Conservation (phyloP, 1,139 yeast genomes). For the Candida dubliniensis region DNA sequence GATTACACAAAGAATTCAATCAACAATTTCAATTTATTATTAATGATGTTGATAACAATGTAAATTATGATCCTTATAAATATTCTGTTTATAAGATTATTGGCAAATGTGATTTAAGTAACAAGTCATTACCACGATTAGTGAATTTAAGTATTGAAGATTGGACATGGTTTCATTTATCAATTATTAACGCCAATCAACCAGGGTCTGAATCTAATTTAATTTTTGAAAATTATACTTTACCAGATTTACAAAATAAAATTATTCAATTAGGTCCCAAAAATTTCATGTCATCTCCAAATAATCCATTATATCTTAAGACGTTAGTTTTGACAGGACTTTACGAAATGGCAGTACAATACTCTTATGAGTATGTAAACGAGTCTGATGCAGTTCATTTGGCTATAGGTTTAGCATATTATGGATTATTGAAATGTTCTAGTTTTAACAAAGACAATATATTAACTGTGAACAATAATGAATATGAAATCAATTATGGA, state of each 20-base stretch:
- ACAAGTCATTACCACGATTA: conserved; percentile 68
- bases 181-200: conserved; percentile 60
- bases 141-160: conserved; percentile 86
- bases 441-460: conserved; percentile 32
- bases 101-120: conserved; percentile 84
- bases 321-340: conserved; percentile 74
- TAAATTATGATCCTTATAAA: conserved; percentile 78
- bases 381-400: conserved; percentile 90
- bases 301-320: conserved; percentile 75
- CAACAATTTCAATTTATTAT: conserved; percentile 76
- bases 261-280: conserved; percentile 72
- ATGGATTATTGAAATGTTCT: conserved; percentile 65
- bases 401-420: conserved; percentile 77
- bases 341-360: conserved; percentile 78
- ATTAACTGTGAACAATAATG: conserved; percentile 31
- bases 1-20: conserved; percentile 77
- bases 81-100: conserved; percentile 87
- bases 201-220: conserved; percentile 35
- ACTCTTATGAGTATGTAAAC: conserved; percentile 58
- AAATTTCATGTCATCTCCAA: conserved; percentile 60
- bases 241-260: conserved; percentile 71
- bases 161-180: conserved; percentile 94
- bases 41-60: conserved; percentile 47
- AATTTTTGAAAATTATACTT: conserved; percentile 69
- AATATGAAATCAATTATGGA: conserved; percentile 54